phyloP scores from a whole-genome alignment of 306 rosid genomes.

The Nissolia schottii region DNA sequence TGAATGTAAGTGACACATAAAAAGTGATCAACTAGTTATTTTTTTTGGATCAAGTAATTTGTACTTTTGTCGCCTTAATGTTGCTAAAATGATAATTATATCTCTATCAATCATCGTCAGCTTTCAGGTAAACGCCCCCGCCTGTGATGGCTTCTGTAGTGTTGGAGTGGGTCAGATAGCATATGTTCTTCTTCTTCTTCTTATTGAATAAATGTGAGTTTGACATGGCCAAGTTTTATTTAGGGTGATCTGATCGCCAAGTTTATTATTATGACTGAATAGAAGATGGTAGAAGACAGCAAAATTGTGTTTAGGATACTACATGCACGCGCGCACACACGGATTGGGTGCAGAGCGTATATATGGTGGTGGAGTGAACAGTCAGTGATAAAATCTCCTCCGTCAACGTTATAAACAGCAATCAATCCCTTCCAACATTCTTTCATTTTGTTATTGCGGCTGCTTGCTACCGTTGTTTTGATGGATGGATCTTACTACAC shows the following conservation, averaged over 20 bases:
- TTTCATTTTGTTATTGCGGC: not conserved
- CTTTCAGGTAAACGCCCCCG: conserved; percentile 38
- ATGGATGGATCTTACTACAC: not conserved
- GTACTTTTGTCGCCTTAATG: not conserved
- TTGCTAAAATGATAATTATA: not conserved
- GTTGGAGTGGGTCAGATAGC: not conserved
- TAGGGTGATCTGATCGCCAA: not conserved
- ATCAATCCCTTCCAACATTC: not conserved
- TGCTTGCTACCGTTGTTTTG: not conserved
- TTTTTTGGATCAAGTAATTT: not conserved
- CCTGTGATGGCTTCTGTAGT: not conserved
- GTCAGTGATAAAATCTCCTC: not conserved
- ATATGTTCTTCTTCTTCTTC: no score
- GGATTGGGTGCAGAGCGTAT: not conserved
- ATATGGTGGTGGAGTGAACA: not conserved
- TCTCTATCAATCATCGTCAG: not conserved
- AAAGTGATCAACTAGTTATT: not conserved
- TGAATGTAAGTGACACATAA: not conserved
- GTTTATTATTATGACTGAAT: not conserved
- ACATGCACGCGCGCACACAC: not conserved
- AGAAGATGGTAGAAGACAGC: not conserved
- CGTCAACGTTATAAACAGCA: not conserved
- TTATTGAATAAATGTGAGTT: not conserved
- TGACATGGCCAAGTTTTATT: not conserved
- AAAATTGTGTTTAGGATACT: not conserved